These are phyloP conservation scores for Sapria himalayana DNA, from an alignment of 345 rosid genomes.

Conservation along the genomic window DNA sequence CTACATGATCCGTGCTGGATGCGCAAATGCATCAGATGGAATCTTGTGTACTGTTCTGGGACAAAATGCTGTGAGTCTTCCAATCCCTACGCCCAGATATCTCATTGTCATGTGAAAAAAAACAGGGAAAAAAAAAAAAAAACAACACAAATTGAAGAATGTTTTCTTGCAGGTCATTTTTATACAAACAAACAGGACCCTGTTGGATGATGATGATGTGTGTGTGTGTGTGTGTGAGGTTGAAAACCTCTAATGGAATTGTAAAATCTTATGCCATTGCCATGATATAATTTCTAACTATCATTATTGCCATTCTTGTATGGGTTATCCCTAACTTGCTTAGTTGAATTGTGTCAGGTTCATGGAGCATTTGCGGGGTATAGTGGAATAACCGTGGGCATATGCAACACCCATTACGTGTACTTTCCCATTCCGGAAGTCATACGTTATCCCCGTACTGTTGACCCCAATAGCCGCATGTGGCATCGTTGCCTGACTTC, in stretches of 20 bases:
- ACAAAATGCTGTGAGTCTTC: slow-evolving; percentile 73
- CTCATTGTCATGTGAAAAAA: no score
- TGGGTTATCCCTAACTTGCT: no score
- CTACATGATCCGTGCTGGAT: slow-evolving; percentile 86
- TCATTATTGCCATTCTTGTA: no score
- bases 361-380: slow-evolving; percentile 96
- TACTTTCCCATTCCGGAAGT: slow-evolving; percentile 93
- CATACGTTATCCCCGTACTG: slow-evolving; percentile 61
- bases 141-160: no score
- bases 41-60: slow-evolving; percentile 91
- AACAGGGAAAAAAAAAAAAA: no score
- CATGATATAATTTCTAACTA: no score
- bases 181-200: no score
- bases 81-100: not conserved
- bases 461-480: slow-evolving; percentile 92
- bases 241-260: no score
- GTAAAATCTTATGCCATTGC: no score
- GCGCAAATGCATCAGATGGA: slow-evolving; percentile 95
- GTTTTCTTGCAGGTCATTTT: no score
- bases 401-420: slow-evolving; percentile 89
- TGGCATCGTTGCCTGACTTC: slow-evolving; percentile 99
- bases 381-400: slow-evolving; percentile 82
- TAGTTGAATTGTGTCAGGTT: slow-evolving; percentile 29
- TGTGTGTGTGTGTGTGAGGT: no score
- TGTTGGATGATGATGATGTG: not conserved